Evolutionary conservation across 345 rosid genomes (phyloP), one percentile per base, ranked within the genome.

Genomic region (Rubroshorea leprosula): DNA sequence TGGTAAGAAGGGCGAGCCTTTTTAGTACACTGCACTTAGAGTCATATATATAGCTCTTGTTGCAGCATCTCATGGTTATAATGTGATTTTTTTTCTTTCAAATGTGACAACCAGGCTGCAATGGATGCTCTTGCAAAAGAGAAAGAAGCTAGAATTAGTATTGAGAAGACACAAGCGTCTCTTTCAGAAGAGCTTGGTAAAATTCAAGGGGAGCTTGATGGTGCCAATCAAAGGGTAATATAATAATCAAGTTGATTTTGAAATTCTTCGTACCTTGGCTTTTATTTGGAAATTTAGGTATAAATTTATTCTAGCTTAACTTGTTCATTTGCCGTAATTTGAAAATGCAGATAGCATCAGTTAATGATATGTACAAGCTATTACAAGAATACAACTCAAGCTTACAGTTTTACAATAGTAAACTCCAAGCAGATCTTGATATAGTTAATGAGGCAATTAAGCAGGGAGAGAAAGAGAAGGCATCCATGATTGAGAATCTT

Each of bases 311-410:
- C 27, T 25, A 6, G 5, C 9, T 62, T 49, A 46, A 52, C 54
- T 14, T 22, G 19, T 8, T 31, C 21, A 10, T 8, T 20, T 51
- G 3, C 14, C 18, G 31, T 23, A 39, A 60, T 54, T 68, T 22
- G 60, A 55, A 46, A 45, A 51, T 76, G 74, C 85, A 93, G 99
- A 83, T 89, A 74, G 67, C 76, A n/a, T 87, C 99, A 5, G 70
- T 87, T 8, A 89, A 80, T 76, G 99, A 93, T 67, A 93, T 93
- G 97, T 93, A 93, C 84, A 87, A 85, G 80, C 81, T 86, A 50
- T 62, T 93, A 52, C 99, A 86, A 68, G 99, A 93, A 70, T 93
- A 89, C 70, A 93, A 93, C 66, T 78, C 94, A 55, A 89, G 99
- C 79, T 75, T 93, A 75, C 99, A 93, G 75, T 81, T 80, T 48